Evolutionary conservation across 345 rosid species (phyloP), one percentile per base, ranked within the genome.

Genomic region (Bretschneidera sinensis): DNA sequence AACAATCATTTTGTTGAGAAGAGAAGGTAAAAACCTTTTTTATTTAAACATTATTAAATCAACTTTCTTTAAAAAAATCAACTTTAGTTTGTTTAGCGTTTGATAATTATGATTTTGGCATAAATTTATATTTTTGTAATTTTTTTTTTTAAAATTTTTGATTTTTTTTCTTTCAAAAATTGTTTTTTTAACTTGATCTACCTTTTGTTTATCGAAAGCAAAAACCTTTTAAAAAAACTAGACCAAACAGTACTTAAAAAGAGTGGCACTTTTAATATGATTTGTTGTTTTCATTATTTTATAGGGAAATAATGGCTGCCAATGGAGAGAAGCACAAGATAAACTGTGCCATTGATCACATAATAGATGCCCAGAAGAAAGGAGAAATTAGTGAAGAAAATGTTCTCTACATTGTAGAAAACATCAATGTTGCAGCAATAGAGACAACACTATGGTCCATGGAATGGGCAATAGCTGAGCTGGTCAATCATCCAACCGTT

Each of bases 381-480:
- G 87, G 91, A 28, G 91, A 80, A 59, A 85, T 82, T 52, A 85
- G 54, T 25, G 85, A 76, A 67, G 84, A 75, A 17, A 85, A 82
- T 14, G 85, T 82, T n/a, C 69, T 85, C 2, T 82, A 85, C 68
- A 83, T 85, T 5, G 86, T 82, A 7, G 88, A 85, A 65, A 85
- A 85, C 75, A 85, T 82, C 15, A 85, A 85, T 15, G 91, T 85
- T 21, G 91, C 91, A 7, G 91, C 87, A 0, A 85, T 85, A 16
- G 91, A 82, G 60, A 85, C 85, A 8, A 82, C 87, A 0, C 51
- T 85, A 9, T 85, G 87, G 91, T 85, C 91, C 11, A 85, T 82
- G 81, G 87, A 85, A 48, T 82, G 91, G 91, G 87, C 81, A 15
- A 82, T 85, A 48, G 87, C 91, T 0, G 91, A 82, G 61, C 55